phyloP scores from a whole-genome alignment of 257 asterid genomes.

The Salvia splendens region DNA sequence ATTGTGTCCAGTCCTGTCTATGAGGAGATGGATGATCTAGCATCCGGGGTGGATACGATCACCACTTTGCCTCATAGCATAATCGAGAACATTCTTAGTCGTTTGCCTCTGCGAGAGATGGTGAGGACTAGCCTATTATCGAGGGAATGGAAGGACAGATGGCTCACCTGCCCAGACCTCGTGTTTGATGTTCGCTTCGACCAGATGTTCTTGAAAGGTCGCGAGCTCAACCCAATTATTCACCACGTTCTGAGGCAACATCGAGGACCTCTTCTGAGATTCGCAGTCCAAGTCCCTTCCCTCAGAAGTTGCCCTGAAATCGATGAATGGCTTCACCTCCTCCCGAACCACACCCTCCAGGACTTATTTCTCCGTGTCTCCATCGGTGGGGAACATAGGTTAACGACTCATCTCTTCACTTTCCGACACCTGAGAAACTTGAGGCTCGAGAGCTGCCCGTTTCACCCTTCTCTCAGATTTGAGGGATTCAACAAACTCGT shows the following conservation, averaged over 20 bases:
- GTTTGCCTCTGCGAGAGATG: constrained; percentile 48
- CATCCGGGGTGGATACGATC: constrained; percentile 36
- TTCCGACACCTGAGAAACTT: constrained; percentile 43
- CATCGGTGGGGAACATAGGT: constrained; percentile 36
- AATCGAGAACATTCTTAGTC: constrained; percentile 44
- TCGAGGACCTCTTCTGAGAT: constrained; percentile 45
- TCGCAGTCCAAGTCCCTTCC: constrained; percentile 40
- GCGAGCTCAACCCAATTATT: constrained; percentile 37
- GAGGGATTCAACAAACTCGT: constrained; percentile 44
- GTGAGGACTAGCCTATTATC: constrained; percentile 51
- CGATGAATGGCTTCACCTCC: constrained; percentile 39
- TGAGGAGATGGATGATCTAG: constrained; percentile 10
- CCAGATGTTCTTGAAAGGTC: constrained; percentile 35
- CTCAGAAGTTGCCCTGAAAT: constrained; percentile 37
- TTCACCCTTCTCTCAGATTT: constrained; percentile 33
- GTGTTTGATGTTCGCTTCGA: constrained; percentile 47
- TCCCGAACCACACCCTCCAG: constrained; percentile 44
- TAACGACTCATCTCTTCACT: constrained; percentile 38
- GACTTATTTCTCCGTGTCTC: constrained; percentile 40
- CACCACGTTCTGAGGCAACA: constrained; percentile 43
- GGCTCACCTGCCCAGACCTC: constrained; percentile 46
- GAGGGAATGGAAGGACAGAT: constrained; percentile 51
- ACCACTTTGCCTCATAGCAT: constrained; percentile 41
- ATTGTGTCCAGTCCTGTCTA: constrained; percentile 10
- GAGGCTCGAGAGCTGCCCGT: constrained; percentile 41